Evolutionary conservation across 2,329 filamentous ascomycete species (phyloP).

Genomic region (Sporothrix protearum): DNA sequence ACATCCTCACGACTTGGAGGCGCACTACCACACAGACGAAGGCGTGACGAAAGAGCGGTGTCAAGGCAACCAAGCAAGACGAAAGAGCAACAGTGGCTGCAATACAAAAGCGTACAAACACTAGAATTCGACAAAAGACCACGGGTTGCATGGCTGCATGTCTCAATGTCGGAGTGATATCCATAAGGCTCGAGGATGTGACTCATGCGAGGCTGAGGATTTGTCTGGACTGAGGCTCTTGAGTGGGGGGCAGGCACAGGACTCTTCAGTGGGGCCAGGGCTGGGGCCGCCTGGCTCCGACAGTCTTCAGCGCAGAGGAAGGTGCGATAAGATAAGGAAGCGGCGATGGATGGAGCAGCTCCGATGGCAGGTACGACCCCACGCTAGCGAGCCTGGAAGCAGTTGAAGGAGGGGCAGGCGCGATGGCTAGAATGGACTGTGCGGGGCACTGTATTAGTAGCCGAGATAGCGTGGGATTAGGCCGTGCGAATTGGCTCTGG

Average conservation of each 20-base stretch:
- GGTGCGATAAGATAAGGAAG: constrained; percentile 11
- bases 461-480: background rate
- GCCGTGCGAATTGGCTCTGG: constrained; percentile 17
- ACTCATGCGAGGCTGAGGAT: too few species aligned
- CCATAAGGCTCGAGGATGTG: too few species aligned
- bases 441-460: background rate
- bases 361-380: background rate
- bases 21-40: too few species aligned
- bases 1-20: too few species aligned
- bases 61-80: too few species aligned
- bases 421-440: background rate
- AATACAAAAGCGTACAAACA: too few species aligned
- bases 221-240: too few species aligned
- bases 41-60: too few species aligned
- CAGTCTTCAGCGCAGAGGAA: background rate
- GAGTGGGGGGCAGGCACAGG: background rate
- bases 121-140: too few species aligned
- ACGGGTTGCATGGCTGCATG: too few species aligned
- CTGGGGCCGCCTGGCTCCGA: constrained; percentile 10
- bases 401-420: background rate
- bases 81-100: too few species aligned
- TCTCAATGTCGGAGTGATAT: too few species aligned
- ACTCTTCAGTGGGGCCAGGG: background rate
- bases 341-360: constrained; percentile 14
- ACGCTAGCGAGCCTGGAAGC: background rate